phyloP scores from a whole-genome alignment of 2,329 filamentous ascomycete species.

The Cucurbitaria berberidis region DNA sequence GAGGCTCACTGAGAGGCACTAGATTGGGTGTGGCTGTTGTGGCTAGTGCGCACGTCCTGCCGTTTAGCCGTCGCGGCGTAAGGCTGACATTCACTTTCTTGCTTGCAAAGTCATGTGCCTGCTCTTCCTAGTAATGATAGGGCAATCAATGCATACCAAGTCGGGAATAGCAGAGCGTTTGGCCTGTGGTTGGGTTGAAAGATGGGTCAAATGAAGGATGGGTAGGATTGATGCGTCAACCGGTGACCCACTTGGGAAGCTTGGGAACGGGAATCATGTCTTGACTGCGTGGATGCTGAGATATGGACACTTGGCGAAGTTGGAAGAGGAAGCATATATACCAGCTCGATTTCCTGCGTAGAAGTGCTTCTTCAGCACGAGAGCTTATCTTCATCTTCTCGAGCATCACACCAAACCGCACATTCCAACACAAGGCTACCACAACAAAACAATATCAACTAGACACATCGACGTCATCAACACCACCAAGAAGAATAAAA shows the following conservation, averaged over 20 bases:
- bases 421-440: neutral
- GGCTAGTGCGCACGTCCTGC: constrained; percentile 34
- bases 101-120: constrained; percentile 24
- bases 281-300: constrained; percentile 8
- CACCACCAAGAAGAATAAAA: constrained; percentile 3
- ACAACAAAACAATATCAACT: neutral
- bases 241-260: constrained; percentile 20
- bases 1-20: neutral
- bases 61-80: constrained; percentile 26
- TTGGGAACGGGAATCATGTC: constrained; percentile 20
- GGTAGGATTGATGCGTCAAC: constrained; percentile 8
- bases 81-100: constrained; percentile 25
- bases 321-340: constrained; percentile 18
- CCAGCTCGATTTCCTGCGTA: constrained; percentile 3
- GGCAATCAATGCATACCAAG: constrained; percentile 15
- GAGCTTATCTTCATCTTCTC: constrained; percentile 1
- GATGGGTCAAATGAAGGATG: constrained; percentile 8
- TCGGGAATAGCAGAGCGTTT: constrained; percentile 1
- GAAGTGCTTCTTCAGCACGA: constrained; percentile 5
- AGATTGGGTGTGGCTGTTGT: constrained; percentile 37
- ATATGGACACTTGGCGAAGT: constrained; percentile 14
- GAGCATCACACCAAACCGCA: neutral
- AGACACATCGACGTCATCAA: constrained; percentile 9
- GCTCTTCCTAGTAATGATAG: constrained; percentile 9
- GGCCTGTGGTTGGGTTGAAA: constrained; percentile 15